A percentile compares a stretch with the other conserved stretches of the same genome.
Conservation (phyloP, 2,329 filamentous ascomycete genomes). For the Leptographium flavum region DNA sequence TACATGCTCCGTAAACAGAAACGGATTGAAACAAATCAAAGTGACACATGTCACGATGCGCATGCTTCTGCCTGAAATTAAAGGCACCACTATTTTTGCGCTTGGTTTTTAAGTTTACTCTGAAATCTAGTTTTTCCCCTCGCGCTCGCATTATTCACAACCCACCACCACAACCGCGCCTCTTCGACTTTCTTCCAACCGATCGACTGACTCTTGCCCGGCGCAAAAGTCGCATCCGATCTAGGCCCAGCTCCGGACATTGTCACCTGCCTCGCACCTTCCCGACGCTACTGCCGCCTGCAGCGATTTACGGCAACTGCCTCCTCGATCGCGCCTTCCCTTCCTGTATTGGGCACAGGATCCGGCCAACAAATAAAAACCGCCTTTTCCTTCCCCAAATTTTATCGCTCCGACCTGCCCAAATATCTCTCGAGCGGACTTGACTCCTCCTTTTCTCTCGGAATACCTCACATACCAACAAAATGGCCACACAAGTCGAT, state of each 20-base stretch:
- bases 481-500: slow-evolving; percentile 44
- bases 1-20: no score
- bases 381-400: not conserved
- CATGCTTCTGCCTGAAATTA: not conserved
- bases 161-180: not conserved
- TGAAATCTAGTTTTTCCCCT: not conserved
- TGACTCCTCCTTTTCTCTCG: not conserved
- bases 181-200: not conserved
- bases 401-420: not conserved
- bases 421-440: not conserved
- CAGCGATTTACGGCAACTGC: not conserved
- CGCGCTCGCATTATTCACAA: not conserved
- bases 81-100: not conserved
- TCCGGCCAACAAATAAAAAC: not conserved
- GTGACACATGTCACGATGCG: no score
- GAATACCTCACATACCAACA: not conserved
- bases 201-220: slow-evolving; percentile 4
- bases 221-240: slow-evolving; percentile 1
- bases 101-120: not conserved
- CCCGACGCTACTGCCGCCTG: not conserved
- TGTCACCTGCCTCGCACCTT: not conserved
- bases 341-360: slow-evolving; percentile 8
- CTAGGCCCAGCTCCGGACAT: not conserved
- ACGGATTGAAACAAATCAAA: no score
- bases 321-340: not conserved